Conservation (phyloP, 352 stramenopile genomes). For the Phytophthora lateralis region DNA sequence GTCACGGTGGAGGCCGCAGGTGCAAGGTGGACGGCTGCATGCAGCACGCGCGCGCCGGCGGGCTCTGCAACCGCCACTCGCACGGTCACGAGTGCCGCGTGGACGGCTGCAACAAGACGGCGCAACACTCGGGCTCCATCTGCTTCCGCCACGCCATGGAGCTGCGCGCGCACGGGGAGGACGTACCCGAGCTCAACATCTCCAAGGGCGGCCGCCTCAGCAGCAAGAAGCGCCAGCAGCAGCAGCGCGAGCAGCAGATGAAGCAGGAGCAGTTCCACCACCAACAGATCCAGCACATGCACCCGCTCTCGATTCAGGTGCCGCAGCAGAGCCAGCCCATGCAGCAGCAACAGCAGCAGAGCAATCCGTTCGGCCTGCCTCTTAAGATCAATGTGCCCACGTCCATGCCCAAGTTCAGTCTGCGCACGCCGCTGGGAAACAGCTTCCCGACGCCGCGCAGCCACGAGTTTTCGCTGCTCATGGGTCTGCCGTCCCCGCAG, state of each 20-base stretch:
- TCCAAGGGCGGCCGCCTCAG: slow-evolving; percentile 72
- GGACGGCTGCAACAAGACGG: slow-evolving; percentile 82
- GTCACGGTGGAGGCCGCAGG: slow-evolving; percentile 67
- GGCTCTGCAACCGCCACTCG: slow-evolving; percentile 78
- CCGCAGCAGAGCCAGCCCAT: slow-evolving; percentile 35
- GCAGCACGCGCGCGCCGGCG: slow-evolving; percentile 72
- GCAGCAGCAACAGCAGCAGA: slow-evolving; percentile 30
- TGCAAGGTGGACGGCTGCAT: slow-evolving; percentile 80
- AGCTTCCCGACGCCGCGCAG: slow-evolving; percentile 72
- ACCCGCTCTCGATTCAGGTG: slow-evolving; percentile 40
- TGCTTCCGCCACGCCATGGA: slow-evolving; percentile 84
- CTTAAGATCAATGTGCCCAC: slow-evolving; percentile 80
- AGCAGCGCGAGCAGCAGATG: slow-evolving; percentile 69
- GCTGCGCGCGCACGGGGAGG: slow-evolving; percentile 67
- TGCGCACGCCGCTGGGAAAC: slow-evolving; percentile 67
- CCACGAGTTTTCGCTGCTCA: slow-evolving; percentile 73
- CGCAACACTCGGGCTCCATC: slow-evolving; percentile 77
- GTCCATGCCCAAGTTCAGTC: slow-evolving; percentile 68
- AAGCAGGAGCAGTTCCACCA: slow-evolving; percentile 84
- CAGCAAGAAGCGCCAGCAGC: slow-evolving; percentile 75
- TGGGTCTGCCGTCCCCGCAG: slow-evolving; percentile 68
- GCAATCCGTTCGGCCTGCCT: slow-evolving; percentile 62
- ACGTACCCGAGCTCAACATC: slow-evolving; percentile 78
- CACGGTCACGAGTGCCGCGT: slow-evolving; percentile 77
- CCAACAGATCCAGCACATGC: slow-evolving; percentile 66